A percentile compares a stretch with the other conserved stretches of the same genome.
Conservation (phyloP, 1,284 basidiomycete genomes). For the Tilletiopsis washingtonensis region DNA sequence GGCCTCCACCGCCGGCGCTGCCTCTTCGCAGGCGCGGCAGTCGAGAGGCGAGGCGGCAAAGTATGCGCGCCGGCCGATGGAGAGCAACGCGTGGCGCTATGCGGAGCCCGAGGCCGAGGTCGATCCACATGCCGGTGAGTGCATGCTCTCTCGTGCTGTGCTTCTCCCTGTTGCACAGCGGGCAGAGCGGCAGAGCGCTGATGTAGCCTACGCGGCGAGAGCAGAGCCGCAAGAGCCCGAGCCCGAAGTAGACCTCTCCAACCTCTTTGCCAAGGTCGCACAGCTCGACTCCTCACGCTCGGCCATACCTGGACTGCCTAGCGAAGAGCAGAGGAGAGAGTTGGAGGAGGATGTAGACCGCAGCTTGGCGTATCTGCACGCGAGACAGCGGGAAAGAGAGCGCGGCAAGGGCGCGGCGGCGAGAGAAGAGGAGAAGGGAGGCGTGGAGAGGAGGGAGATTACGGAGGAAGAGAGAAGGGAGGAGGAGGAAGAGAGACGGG, state of each 20-base stretch:
- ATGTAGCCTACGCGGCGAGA: too few relatives aligned
- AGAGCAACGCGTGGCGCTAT: constrained; percentile 29
- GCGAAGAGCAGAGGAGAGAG: too few relatives aligned
- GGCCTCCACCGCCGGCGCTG: too few relatives aligned
- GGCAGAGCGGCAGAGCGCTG: too few relatives aligned
- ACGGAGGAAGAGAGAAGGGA: constrained; percentile 1
- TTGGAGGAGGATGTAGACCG: constrained; percentile 35
- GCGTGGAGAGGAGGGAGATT: neutral
- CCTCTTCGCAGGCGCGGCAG: neutral
- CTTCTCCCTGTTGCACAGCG: too few relatives aligned
- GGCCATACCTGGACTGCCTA: constrained; percentile 11
- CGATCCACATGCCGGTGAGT: constrained; percentile 6
- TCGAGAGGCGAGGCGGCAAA: constrained; percentile 18
- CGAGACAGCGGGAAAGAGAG: constrained; percentile 12
- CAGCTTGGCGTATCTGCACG: constrained; percentile 25
- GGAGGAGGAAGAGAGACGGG: constrained; percentile 3
- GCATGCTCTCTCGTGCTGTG: too few relatives aligned
- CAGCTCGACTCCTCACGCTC: constrained; percentile 15
- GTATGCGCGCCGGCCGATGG: constrained; percentile 27
- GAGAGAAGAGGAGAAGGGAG: neutral
- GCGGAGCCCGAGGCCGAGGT: constrained; percentile 22
- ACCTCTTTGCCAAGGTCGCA: constrained; percentile 26
- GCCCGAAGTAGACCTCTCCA: constrained; percentile 38
- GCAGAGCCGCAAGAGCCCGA: too few relatives aligned
- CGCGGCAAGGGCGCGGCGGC: neutral